Percentiles rank a stretch among this genome's conserved stretches.
phyloP scores from a whole-genome alignment of 139 green algal genomes.

The Volvox africanus region DNA sequence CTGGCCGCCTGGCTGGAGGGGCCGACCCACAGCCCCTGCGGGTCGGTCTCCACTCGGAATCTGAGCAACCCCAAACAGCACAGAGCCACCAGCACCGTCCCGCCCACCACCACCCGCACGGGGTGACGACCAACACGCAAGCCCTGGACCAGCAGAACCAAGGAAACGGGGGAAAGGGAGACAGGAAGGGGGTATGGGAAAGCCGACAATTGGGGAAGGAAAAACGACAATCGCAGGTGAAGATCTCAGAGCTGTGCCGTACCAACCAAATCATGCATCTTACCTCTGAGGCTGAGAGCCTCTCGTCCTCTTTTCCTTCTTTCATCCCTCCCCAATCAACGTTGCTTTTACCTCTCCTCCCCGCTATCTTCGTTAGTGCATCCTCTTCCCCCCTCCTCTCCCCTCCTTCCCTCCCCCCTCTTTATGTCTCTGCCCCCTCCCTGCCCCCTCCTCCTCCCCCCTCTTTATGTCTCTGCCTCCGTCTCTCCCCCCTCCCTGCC shows the following conservation, averaged over 20 bases:
- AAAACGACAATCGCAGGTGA: too few relatives aligned
- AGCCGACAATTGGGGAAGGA: too few relatives aligned
- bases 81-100: conserved; percentile 57
- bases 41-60: conserved; percentile 68
- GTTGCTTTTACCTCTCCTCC: background rate
- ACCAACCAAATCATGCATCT: too few relatives aligned
- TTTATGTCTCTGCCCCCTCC: background rate
- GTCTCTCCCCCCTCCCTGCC: background rate
- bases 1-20: conserved; percentile 70
- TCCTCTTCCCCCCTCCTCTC: background rate
- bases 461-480: background rate
- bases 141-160: conserved; percentile 54
- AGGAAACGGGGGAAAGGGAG: background rate
- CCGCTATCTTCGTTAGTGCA: background rate
- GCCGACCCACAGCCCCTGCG: conserved; percentile 85
- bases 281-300: too few relatives aligned
- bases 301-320: background rate
- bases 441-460: background rate
- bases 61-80: conserved; percentile 68
- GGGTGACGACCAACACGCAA: conserved; percentile 58
- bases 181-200: background rate
- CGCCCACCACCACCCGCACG: conserved; percentile 51
- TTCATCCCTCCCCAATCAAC: background rate
- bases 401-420: background rate
- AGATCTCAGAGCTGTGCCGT: too few relatives aligned